These are phyloP conservation scores for Collybia sordida DNA, from an alignment of 768 basidiomycete species.

Conservation along the genomic window DNA sequence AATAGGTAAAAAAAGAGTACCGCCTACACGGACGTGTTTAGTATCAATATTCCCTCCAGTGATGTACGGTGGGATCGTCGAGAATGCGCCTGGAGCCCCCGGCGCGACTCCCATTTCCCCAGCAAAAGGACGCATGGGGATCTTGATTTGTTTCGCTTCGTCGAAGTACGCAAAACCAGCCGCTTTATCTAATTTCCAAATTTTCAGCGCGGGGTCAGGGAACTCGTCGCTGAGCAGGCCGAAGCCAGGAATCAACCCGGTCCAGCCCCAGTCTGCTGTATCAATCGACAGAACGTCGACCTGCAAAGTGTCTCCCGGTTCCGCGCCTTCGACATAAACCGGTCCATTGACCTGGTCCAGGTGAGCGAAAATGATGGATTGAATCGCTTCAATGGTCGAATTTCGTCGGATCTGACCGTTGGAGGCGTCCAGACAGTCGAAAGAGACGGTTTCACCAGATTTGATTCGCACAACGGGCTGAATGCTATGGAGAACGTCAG, in stretches of 20 bases:
- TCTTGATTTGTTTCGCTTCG: constrained; percentile 42
- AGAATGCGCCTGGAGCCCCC: constrained; percentile 47
- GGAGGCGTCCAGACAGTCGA: constrained; percentile 65
- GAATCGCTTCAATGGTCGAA: constrained; percentile 35
- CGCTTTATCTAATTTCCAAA: constrained; percentile 47
- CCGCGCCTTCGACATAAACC: constrained; percentile 49
- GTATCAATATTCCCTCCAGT: constrained; percentile 68
- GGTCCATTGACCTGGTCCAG: constrained; percentile 64
- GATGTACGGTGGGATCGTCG: constrained; percentile 61
- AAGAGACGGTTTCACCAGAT: constrained; percentile 54
- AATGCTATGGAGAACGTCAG: constrained; percentile 34
- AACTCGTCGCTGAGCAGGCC: constrained; percentile 59
- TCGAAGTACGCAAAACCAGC: constrained; percentile 52
- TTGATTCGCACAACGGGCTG: constrained; percentile 46
- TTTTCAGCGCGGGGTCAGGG: constrained; percentile 47
- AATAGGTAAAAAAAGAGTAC: constrained; percentile 58
- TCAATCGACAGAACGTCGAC: constrained; percentile 55
- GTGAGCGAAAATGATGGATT: constrained; percentile 42
- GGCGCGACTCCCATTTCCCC: constrained; percentile 67
- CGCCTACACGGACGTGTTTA: constrained; percentile 50
- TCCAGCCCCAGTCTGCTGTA: constrained; percentile 64
- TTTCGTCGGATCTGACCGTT: constrained; percentile 54
- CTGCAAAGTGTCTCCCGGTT: constrained; percentile 57
- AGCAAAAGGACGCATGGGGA: constrained; percentile 56
- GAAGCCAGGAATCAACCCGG: constrained; percentile 57